Base-by-base conservation (phyloP, 202 grass and related monocot species). In the Saccharum hybrid region DNA sequence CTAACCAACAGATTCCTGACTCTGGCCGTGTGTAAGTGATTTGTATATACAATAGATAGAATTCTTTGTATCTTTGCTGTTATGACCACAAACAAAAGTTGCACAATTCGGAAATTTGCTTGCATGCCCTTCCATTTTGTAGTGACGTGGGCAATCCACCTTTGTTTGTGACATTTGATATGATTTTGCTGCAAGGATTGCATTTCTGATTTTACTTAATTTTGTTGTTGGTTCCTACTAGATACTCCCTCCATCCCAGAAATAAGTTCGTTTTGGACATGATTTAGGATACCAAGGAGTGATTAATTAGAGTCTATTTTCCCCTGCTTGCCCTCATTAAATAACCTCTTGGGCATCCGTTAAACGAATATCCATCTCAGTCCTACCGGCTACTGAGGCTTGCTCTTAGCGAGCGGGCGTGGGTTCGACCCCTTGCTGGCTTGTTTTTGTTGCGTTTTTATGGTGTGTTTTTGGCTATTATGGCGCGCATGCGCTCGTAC, bases 11-110 rank as follows among this genome's bases (percentile, higher is more conserved):
- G 33, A 85, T 83, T 80, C 88, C 83, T 63, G 83, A 90, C 67
- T 88, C 86, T 77, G 85, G 85, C 26, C 78, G 86, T 65, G 82
- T 93, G 91, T 93, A 88, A 86, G 91, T 88, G 54, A 60, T 85
- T 68, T 63, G 18, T 8, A 68, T 80, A 57, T 68, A 72, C 13
- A 84, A 52, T 64, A 81, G 34, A 34, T 51, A 70, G 4, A 12
- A 80, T 84, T 80, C 12, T 51, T 69, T 1, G 21, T 19, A 26
- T 82, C 34, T 87, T 63, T 80, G 13, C 2, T 77, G 40, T 6
- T 60, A 76, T 45, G 22, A 38, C 10, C 71, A 79, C 19, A 52
- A 70, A 12, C 42, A 75, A 48, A 79, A 61, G 39, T 37, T 2
- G 39, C 49, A 19, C 18, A 71, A 14, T 62, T 81, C 59, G 51